Percentiles rank a stretch among this genome's conserved stretches.
Conservation (phyloP, 202 grass and related monocot genomes). For the Bolboschoenoplectus hybrid region DNA sequence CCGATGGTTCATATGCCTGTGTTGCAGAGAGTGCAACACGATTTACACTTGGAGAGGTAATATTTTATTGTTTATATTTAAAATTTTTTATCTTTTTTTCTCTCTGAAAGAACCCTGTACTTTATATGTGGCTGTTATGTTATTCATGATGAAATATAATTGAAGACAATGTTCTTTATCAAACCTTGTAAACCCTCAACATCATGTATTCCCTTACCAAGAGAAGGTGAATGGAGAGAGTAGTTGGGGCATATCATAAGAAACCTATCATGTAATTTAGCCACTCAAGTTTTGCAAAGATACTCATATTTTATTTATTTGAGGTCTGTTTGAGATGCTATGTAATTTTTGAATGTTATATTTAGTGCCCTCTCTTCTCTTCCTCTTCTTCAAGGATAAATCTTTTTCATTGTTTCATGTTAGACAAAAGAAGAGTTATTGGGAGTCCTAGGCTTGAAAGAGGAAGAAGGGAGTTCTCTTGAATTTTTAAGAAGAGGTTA, state of each 20-base stretch:
- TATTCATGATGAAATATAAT: background rate
- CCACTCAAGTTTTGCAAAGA: background rate
- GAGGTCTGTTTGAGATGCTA: background rate
- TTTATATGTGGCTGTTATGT: background rate
- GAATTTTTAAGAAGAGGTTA: slow-evolving; percentile 96
- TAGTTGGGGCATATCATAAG: background rate
- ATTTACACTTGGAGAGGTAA: slow-evolving; percentile 92
- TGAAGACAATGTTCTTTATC: background rate
- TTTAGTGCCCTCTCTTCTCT: background rate
- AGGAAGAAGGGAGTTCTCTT: slow-evolving; percentile 87
- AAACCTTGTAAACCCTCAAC: slow-evolving; percentile 14
- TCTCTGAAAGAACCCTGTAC: background rate
- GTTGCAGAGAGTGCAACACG: slow-evolving; percentile 85
- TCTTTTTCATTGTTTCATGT: slow-evolving; percentile 29
- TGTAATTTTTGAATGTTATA: background rate
- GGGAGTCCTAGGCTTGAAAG: slow-evolving; percentile 91
- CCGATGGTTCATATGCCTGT: slow-evolving; percentile 87
- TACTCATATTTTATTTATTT: background rate
- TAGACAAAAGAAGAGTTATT: slow-evolving; percentile 91
- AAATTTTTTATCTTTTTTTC: background rate
- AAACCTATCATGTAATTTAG: background rate
- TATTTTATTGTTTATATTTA: slow-evolving; percentile 17
- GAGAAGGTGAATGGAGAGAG: slow-evolving; percentile 2
- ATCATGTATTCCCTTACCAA: background rate
- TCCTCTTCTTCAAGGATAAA: background rate